Base-by-base conservation (phyloP, 2,329 filamentous ascomycete species). In the Paecilomyces variotii region DNA sequence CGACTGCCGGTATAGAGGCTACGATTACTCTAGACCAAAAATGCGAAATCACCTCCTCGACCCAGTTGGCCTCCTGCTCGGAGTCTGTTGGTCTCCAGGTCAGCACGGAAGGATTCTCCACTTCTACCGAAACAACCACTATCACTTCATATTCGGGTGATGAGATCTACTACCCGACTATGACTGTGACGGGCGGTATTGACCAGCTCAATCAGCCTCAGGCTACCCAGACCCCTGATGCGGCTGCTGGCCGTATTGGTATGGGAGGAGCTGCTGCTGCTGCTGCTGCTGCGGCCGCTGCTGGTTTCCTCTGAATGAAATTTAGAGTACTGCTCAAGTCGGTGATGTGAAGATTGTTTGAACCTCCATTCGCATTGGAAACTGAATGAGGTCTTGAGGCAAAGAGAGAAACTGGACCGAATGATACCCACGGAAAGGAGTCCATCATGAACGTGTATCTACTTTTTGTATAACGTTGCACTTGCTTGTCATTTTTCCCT, bases 281-380 rank as follows among this genome's bases (percentile, higher is more conserved):
- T 68, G 73, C 53, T 71, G 71, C 51, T 71, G 72, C 24, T 63
- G 65, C 60, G 82, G 82, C 55, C n/a, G 56, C 56, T 56, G 39
- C 19, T 19, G 39, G 39, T 1, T 24, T 45, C n/a, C 39, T 45
- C 3, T 45, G 39, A 45, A 6, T 45, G 39, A 45, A 45, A 2
- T 45, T 5, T 14, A 14, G 19, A 7, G 14, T 24, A 45, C 14
- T 6, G 9, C 2, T n/a, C n/a, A n/a, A 45, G 39, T 19, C 19
- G 19, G 19, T 19, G 19, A 19, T 19, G 12, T 4, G 39, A 45
- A 19, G 39, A 45, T 19, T 19, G 14, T 45, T 45, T 19, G 5
- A 19, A 45, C 19, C 6, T 19, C n/a, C 19, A 24, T n/a, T 9
- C 1, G 7, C n/a, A 24, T 19, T 19, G n/a, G 39, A n/a, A 24